phyloP scores from a whole-genome alignment of 495 filamentous ascomycete species.

The Lophiotrema nucula region DNA sequence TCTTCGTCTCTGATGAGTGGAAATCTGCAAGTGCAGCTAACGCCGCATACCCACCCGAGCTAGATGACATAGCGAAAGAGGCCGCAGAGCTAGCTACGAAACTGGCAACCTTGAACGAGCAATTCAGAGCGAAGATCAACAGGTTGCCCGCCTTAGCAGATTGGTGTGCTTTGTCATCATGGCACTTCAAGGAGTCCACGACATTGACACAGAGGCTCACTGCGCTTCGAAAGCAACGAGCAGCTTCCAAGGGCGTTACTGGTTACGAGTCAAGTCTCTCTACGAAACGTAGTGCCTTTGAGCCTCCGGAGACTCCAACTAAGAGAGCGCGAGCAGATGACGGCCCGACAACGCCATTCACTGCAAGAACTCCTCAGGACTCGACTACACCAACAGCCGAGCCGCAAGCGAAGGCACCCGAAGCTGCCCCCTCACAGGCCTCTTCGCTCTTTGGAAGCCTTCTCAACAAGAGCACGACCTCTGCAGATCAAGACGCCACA shows the following conservation, averaged over 20 bases:
- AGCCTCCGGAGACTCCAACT: neutral
- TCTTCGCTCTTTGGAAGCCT: neutral
- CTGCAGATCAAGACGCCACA: no score
- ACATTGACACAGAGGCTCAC: constrained; percentile 4
- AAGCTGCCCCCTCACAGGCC: neutral
- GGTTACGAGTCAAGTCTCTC: constrained; percentile 18
- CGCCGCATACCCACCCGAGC: neutral
- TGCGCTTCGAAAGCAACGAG: constrained; percentile 1
- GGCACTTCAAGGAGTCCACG: constrained; percentile 14
- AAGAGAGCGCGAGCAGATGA: constrained; percentile 7
- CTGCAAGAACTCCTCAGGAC: neutral
- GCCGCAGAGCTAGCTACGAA: neutral
- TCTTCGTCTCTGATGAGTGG: no score
- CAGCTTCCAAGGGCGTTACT: constrained; percentile 10
- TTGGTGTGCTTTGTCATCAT: constrained; percentile 16
- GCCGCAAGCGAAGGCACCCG: neutral
- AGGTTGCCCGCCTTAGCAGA: constrained; percentile 8
- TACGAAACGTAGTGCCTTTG: constrained; percentile 10
- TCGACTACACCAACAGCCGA: neutral
- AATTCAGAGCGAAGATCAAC: constrained; percentile 12
- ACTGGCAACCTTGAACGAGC: constrained; percentile 9
- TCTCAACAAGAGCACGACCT: no score
- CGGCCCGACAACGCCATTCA: neutral
- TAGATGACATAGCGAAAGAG: neutral
- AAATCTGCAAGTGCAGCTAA: neutral